Conservation (phyloP, 2,329 filamentous ascomycete genomes). For the Fusarium circinatum region DNA sequence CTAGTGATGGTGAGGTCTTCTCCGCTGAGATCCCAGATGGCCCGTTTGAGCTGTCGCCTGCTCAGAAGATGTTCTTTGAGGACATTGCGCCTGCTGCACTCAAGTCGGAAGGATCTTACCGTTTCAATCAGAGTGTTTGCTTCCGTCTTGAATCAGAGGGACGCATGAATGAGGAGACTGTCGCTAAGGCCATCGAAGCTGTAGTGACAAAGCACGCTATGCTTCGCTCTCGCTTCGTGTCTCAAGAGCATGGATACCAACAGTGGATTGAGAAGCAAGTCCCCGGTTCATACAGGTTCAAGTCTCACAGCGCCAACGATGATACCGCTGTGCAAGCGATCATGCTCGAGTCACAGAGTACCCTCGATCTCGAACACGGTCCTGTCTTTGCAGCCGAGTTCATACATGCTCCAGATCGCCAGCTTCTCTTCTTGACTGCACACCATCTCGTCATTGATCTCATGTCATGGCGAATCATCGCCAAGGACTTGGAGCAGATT, state of each 20-base stretch:
- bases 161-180: fast-evolving
- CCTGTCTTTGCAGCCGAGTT: background rate
- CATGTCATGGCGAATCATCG: background rate
- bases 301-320: background rate
- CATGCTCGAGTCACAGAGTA: background rate
- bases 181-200: background rate
- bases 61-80: background rate
- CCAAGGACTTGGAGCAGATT: background rate
- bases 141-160: background rate
- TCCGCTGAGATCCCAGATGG: background rate
- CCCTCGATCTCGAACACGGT: background rate
- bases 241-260: background rate
- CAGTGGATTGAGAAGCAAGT: background rate
- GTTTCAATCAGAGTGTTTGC: background rate
- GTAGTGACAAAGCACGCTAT: background rate
- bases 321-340: background rate
- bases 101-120: background rate
- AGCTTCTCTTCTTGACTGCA: background rate
- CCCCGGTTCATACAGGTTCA: background rate
- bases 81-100: background rate
- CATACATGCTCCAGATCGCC: background rate
- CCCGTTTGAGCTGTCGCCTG: background rate
- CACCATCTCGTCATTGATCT: background rate
- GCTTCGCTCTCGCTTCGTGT: background rate
- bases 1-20: background rate